Evolutionary conservation across 208 protist genomes (phyloP), one percentile per base, ranked within the genome.

Genomic region (Crithidia fasciculata): DNA sequence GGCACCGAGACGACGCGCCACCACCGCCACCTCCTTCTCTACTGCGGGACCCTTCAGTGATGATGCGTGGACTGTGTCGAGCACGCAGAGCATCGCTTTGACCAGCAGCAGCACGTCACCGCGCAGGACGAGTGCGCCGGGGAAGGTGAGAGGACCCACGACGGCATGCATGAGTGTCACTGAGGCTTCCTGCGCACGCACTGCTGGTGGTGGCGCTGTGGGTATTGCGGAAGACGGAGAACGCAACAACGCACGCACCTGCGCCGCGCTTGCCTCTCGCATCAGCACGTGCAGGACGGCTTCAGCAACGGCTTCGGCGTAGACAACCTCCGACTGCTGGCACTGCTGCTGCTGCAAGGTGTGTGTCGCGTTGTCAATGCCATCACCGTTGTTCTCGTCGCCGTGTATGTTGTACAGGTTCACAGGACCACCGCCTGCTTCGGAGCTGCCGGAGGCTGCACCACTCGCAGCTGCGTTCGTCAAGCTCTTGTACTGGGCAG

Each of bases 31-130:
- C 0, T 66, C 72, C 49, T 40, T 63, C 9, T 77, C 72, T 0
- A 18, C 37, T 6, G 19, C 39, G 4, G 8, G 28, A 28, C 28
- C 28, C 9, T 9, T 13, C 39, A 16, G 43, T 12, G 36, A 5
- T 19, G 41, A 13, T 10, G 58, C 16, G 8, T 5, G 41, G n/a
- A 7, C 19, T 13, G 15, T 49, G 16, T 53, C 52, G 53, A 79
- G 19, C 45, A 69, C 74, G 39, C 45, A 57, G 9, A 79, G 67
- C 45, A 67, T 70, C 53, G 74, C 66, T 44, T 62, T 68, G 39
- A 79, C 74, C 4, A 79, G 61, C 58, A 79, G 61, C 60, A 79
- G 54, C 6, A 39, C 36, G 39, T 74, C 60, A 18, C 67, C 74
- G 50, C 70, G 43, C 47, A 52, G 41, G 52, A 78, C 74, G 12